Conservation (phyloP, 1,284 basidiomycete species). For the Malassezia nana region DNA sequence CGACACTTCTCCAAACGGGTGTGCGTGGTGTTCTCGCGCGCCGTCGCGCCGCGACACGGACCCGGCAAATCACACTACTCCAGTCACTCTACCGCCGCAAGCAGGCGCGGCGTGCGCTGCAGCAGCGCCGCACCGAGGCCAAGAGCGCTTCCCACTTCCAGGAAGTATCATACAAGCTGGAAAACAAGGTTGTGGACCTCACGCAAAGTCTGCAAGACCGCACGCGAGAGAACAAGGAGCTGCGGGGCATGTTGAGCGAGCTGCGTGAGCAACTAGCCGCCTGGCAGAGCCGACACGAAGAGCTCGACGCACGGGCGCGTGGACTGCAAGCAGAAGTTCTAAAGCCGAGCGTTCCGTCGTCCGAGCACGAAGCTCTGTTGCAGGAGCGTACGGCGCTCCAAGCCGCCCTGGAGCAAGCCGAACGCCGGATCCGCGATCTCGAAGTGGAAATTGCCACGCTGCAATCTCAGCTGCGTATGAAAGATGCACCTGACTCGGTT, state of each 20-base stretch:
- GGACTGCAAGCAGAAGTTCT: slow-evolving; percentile 65
- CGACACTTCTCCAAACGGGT: slow-evolving; percentile 70
- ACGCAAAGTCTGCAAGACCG: slow-evolving; percentile 90
- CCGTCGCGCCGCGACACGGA: slow-evolving; percentile 33
- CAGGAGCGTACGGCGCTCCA: slow-evolving; percentile 72
- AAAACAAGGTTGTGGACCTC: slow-evolving; percentile 99
- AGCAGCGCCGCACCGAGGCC: slow-evolving; percentile 73
- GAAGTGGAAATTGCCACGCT: slow-evolving; percentile 73
- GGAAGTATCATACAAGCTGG: slow-evolving; percentile 92
- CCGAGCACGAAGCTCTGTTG: slow-evolving; percentile 67
- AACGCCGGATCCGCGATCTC: slow-evolving; percentile 67
- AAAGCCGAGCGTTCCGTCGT: slow-evolving; percentile 63
- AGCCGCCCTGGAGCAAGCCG: slow-evolving; percentile 65
- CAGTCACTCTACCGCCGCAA: slow-evolving; percentile 88
- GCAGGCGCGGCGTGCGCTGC: slow-evolving; percentile 74
- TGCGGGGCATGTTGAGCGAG: slow-evolving; percentile 63
- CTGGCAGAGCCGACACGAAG: slow-evolving; percentile 79
- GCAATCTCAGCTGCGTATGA: slow-evolving; percentile 58
- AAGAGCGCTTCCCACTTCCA: slow-evolving; percentile 96
- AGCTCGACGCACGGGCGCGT: slow-evolving; percentile 68
- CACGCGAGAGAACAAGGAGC: slow-evolving; percentile 76
- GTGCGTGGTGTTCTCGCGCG: slow-evolving; percentile 69
- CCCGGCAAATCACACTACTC: slow-evolving; percentile 61
- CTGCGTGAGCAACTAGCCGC: slow-evolving; percentile 74
- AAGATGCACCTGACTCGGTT: slow-evolving; percentile 17